Base-by-base conservation (phyloP, 768 basidiomycete species). In the Leccinum uliginosum region DNA sequence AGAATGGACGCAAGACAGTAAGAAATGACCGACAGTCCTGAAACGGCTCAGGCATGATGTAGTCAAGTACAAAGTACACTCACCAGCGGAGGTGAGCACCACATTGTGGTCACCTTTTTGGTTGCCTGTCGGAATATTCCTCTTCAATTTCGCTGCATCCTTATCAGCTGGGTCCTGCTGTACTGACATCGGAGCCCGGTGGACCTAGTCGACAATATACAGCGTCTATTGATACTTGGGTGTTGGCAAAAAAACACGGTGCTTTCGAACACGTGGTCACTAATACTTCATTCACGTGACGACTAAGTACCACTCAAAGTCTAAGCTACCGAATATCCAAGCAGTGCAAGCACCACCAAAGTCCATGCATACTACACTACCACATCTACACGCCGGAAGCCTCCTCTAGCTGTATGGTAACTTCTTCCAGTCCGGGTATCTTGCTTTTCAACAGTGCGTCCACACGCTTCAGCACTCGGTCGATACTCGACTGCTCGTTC, bases 1-100 rank as follows among this genome's bases (percentile, higher is more conserved):
- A 95, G 73, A 62, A 98, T 96, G 1, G 91, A 93, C 1, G 95
- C 92, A 14, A 89, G 57, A 68, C 97, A 98, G 71, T 98, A 98
- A 67, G 88, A 89, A 56, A 87, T 59, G 60, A 98, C 89, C 32
- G 97, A 85, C 29, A 89, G 78, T 19, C 89, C 91, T 93, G 65
- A 29, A 51, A 27, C 8, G 11, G n/a, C 9, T 59, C 34, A 17
- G 48, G 46, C 19, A 50, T 27, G n/a, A 5, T 32, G 48, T 34
- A 1, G 44, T 23, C 8, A 26, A 12, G 17, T 30, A 23, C n/a
- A 12, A 29, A 3, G 34, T 21, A 46, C 43, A 53, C 73, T 59
- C 56, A 70, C 68, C 58, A 19, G 66, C 57, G 2, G 72, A 73
- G 23, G 64, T 58, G 19, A 54, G 38, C 9, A 40, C 44, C 11